These are phyloP conservation scores for Nemania sp. DNA, from an alignment of 2,329 filamentous ascomycete genomes.

Conservation along the genomic window DNA sequence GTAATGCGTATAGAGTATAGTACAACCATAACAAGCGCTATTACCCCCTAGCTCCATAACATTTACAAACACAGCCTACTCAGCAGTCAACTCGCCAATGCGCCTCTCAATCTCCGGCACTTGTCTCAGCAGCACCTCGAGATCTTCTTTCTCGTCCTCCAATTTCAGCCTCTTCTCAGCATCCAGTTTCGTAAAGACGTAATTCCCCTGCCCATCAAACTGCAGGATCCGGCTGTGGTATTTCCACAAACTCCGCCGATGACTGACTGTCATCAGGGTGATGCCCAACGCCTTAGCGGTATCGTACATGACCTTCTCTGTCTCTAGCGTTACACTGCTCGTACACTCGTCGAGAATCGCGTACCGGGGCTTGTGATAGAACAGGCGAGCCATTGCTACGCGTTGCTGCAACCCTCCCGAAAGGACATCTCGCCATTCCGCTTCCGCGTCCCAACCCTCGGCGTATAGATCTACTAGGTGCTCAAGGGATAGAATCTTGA, in stretches of 20 bases:
- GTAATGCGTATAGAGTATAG: constrained; percentile 6
- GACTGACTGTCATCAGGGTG: constrained; percentile 96
- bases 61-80: constrained; percentile 16
- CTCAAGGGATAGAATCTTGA: constrained; percentile 84
- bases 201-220: constrained; percentile 94
- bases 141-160: constrained; percentile 96
- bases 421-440: constrained; percentile 95
- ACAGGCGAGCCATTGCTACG: constrained; percentile 94
- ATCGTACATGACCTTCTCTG: constrained; percentile 97
- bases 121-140: constrained; percentile 85
- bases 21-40: not conserved
- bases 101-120: constrained; percentile 90
- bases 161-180: constrained; percentile 85
- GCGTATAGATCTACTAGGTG: constrained; percentile 82
- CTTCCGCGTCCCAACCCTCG: constrained; percentile 89
- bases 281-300: constrained; percentile 91
- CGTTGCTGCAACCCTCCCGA: constrained; percentile 94
- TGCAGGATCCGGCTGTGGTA: constrained; percentile 96
- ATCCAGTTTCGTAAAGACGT: constrained; percentile 89
- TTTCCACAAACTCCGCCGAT: constrained; percentile 92
- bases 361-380: constrained; percentile 92
- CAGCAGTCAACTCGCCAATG: constrained; percentile 79
- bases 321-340: constrained; percentile 91
- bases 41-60: not conserved
- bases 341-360: constrained; percentile 98